Evolutionary conservation across 805 yeast genomes (phyloP).

Genomic region (Saccharomycopsis sp.): DNA sequence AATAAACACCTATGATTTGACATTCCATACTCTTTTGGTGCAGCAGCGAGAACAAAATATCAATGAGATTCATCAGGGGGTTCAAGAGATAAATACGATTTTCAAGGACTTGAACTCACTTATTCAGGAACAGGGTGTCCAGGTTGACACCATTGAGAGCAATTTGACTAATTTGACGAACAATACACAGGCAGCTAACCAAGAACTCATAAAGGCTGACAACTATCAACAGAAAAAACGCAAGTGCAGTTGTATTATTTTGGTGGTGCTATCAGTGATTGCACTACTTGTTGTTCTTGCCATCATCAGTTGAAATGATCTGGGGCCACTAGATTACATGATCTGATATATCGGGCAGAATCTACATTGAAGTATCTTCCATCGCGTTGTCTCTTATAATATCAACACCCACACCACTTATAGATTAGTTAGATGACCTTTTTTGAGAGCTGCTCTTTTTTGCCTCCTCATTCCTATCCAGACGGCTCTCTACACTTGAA

Average conservation of each 20-base stretch:
- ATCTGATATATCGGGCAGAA: no score
- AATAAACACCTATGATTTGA: conserved; percentile 44
- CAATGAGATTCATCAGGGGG: conserved; percentile 65
- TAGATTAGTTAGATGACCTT: no score
- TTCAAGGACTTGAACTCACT: conserved; percentile 74
- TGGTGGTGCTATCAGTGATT: conserved; percentile 52
- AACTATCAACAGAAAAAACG: conserved; percentile 63
- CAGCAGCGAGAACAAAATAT: conserved; percentile 73
- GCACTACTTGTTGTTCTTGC: conserved; percentile 54
- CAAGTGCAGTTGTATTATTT: conserved; percentile 65
- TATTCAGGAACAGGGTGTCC: conserved; percentile 79
- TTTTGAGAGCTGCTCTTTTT: no score
- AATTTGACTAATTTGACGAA: conserved; percentile 58
- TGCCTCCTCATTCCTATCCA: no score
- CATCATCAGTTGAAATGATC: conserved; percentile 33
- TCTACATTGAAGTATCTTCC: no score
- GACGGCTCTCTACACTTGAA: no score
- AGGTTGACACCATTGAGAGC: conserved; percentile 77
- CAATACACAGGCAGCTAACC: conserved; percentile 63
- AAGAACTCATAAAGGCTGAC: conserved; percentile 67
- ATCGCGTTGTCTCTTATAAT: no score
- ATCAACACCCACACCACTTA: no score
- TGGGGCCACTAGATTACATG: no score
- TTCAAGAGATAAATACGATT: conserved; percentile 77
- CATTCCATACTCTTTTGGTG: conserved; percentile 56